Conservation (phyloP, 2,329 filamentous ascomycete genomes). For the Dactylonectria macrodidyma region DNA sequence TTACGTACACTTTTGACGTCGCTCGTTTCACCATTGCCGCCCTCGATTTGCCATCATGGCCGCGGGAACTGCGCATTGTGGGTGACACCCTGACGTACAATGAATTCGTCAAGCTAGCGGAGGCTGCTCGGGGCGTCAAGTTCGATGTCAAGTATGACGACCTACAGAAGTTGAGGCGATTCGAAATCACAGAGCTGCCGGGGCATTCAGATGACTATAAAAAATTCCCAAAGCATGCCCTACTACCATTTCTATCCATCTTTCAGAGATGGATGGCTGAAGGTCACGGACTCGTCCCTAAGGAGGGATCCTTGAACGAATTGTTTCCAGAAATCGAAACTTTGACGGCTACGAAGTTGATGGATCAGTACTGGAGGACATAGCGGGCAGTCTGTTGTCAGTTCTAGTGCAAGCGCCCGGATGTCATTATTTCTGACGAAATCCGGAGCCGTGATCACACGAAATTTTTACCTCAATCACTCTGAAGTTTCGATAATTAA, state of each 20-base stretch:
- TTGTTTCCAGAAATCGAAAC: slow-evolving; percentile 13
- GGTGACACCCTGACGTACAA: slow-evolving; percentile 15
- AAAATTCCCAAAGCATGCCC: not conserved
- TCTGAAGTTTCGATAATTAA: no score
- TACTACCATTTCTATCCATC: slow-evolving; percentile 12
- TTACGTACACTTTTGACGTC: slow-evolving; percentile 11
- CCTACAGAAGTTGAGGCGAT: slow-evolving; percentile 3
- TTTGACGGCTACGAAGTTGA: not conserved
- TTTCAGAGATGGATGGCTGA: slow-evolving; percentile 15
- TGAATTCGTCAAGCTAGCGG: slow-evolving; percentile 4
- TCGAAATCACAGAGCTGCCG: slow-evolving; percentile 9
- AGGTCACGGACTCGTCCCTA: not conserved
- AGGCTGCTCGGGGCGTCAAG: slow-evolving; percentile 4
- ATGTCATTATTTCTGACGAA: no score
- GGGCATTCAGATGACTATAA: not conserved
- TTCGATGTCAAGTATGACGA: slow-evolving; percentile 9
- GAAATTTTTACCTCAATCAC: no score
- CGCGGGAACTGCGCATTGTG: not conserved
- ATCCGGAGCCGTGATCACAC: no score
- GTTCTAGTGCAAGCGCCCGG: no score
- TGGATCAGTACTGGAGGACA: not conserved
- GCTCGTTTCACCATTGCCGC: slow-evolving; percentile 9
- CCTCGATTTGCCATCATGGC: slow-evolving; percentile 10
- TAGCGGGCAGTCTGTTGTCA: not conserved
- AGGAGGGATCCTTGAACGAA: slow-evolving; percentile 11